A percentile compares a stretch with the other conserved stretches of the same genome.
Conservation (phyloP, 345 rosid genomes). For the Camelina laxa region DNA sequence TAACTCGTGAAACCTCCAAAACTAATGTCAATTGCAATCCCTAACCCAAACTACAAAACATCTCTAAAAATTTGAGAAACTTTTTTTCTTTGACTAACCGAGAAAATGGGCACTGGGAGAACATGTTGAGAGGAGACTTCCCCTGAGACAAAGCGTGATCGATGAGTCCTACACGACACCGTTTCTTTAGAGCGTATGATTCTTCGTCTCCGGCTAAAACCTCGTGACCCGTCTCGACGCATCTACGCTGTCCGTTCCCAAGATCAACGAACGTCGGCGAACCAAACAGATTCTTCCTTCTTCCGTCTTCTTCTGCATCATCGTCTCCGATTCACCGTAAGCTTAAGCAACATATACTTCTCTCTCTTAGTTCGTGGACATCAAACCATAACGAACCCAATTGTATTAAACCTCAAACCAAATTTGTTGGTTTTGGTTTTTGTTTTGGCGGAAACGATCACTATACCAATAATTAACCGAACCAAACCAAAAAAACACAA, state of each 20-base stretch:
- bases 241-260: constrained; percentile 74
- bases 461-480: too few relatives aligned
- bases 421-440: too few relatives aligned
- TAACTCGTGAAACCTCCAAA: not conserved
- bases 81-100: constrained; percentile 75
- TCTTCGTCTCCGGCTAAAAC: constrained; percentile 67
- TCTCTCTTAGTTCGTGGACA: not conserved
- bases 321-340: not conserved
- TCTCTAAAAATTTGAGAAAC: not conserved
- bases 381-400: not conserved
- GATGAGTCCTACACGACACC: constrained; percentile 87
- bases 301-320: constrained; percentile 9
- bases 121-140: constrained; percentile 82
- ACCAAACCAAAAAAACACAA: too few relatives aligned
- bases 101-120: constrained; percentile 67
- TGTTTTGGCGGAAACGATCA: too few relatives aligned
- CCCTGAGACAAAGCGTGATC: constrained; percentile 68
- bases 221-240: constrained; percentile 90
- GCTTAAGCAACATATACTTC: not conserved
- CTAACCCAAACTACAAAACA: not conserved
- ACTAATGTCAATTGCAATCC: too few relatives aligned
- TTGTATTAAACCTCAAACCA: too few relatives aligned
- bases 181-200: constrained; percentile 68
- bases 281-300: constrained; percentile 66
- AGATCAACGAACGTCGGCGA: constrained; percentile 63